Evolutionary conservation across 1,284 basidiomycete genomes (phyloP).

Genomic region (Apiotrichum montevideense): DNA sequence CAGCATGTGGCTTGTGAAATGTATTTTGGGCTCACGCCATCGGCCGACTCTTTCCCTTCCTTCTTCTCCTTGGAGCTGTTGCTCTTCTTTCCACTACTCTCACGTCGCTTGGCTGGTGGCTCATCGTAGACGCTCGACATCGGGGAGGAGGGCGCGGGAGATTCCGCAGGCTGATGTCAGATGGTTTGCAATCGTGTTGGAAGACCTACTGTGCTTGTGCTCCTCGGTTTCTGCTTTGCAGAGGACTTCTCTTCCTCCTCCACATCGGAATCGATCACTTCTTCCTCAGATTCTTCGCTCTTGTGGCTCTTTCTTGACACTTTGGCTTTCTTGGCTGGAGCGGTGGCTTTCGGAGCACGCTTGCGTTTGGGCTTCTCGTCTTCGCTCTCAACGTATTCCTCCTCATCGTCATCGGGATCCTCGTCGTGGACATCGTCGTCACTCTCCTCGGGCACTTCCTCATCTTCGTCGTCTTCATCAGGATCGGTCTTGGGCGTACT

Average conservation of each 20-base stretch:
- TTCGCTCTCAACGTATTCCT: constrained; percentile 3
- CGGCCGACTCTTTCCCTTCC: constrained; percentile 28
- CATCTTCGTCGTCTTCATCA: not conserved
- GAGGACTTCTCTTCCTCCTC: not conserved
- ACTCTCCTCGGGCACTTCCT: not conserved
- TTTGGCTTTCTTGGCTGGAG: not conserved
- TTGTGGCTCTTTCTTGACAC: not conserved
- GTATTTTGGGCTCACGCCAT: constrained; percentile 22
- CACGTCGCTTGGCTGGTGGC: constrained; percentile 3
- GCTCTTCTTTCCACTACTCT: not conserved
- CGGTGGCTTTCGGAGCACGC: not conserved
- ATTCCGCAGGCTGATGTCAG: not conserved
- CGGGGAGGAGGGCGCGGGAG: constrained; percentile 1
- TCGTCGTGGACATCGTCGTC: not conserved
- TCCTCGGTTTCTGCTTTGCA: too few species aligned
- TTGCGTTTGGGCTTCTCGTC: constrained; percentile 1
- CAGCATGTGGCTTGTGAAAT: not conserved
- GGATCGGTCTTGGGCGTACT: not conserved
- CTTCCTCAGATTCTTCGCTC: not conserved
- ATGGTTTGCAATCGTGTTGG: too few species aligned
- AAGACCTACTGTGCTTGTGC: too few species aligned
- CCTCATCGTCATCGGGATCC: constrained; percentile 2
- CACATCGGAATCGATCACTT: not conserved
- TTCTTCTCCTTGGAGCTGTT: constrained; percentile 4
- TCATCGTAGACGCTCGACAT: constrained; percentile 20